Evolutionary conservation across 306 rosid species (phyloP), one percentile per base, ranked within the genome.

Genomic region (Lagenaria siceraria): DNA sequence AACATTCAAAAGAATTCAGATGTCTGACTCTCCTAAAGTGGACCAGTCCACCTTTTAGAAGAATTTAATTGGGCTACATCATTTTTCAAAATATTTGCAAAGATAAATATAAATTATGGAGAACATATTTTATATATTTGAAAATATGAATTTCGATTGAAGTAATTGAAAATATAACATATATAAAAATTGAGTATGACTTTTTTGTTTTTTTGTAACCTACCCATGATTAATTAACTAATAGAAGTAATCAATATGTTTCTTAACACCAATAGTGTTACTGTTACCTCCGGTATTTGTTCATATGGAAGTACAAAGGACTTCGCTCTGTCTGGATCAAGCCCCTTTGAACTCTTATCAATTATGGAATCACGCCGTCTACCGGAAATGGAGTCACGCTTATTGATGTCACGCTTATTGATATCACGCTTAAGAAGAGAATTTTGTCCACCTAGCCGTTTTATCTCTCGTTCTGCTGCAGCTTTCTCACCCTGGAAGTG

Each of bases 361-460:
- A 83, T 64, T 78, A 87, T 68, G 48, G 95, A 89, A 74, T 90
- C 98, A 77, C 78, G 88, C 74, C 91, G 84, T 87, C 88, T 86
- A 70, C 97, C 91, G n/a, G 88, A 97, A 85, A 91, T 60, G 65
- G 91, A 88, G 76, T 89, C 96, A 43, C 87, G 90, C 80, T 82
- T 89, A 79, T 82, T 88, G 59, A 89, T 87, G 82, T 91, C 97
- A 56, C 96, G 97, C 77, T 91, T 89, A 79, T 82, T 88, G 59
- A 89, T 87, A 83, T 91, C 97, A 56, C 96, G 97, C 77, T 91
- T 95, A 69, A 93, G 96, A 85, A 81, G 92, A 80, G 96, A 86
- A 83, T 86, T 91, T 85, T 88, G 98, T 81, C 93, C 83, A 12
- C 78, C 86, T 85, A 93, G 81, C 75, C 90, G 88, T 76, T 89